phyloP scores from a whole-genome alignment of 2,329 filamentous ascomycete species.

The Metarhizium anisopliae region DNA sequence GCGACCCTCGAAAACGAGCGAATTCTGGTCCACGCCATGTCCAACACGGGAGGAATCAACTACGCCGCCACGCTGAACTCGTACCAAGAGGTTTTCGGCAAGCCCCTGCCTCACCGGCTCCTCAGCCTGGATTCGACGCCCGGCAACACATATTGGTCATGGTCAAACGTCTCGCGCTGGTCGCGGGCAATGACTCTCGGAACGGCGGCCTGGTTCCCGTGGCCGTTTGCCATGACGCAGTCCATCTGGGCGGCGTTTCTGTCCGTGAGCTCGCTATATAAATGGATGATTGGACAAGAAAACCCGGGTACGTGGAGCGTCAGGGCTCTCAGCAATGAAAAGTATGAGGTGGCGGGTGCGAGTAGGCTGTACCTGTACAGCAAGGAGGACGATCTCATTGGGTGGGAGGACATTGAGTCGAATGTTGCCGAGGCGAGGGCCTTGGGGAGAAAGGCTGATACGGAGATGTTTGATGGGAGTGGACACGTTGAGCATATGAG shows the following conservation, averaged over 20 bases:
- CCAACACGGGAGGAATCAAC: constrained; percentile 49
- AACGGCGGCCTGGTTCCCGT: constrained; percentile 35
- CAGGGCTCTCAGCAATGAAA: constrained; percentile 26
- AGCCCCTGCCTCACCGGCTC: constrained; percentile 37
- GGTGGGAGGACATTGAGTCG: constrained; percentile 44
- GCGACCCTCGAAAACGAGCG: constrained; percentile 14
- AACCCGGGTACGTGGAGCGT: constrained; percentile 31
- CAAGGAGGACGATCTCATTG: constrained; percentile 47
- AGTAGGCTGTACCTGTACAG: constrained; percentile 50
- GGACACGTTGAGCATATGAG: constrained; percentile 54
- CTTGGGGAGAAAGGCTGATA: constrained; percentile 39
- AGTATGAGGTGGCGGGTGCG: constrained; percentile 24
- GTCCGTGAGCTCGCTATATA: constrained; percentile 23
- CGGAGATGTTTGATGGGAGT: constrained; percentile 47
- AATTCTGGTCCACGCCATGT: constrained; percentile 45
- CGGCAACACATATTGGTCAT: constrained; percentile 32
- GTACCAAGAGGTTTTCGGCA: constrained; percentile 28
- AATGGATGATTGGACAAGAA: constrained; percentile 28
- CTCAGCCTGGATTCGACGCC: constrained; percentile 45
- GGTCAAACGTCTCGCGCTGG: constrained; percentile 38
- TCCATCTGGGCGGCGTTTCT: constrained; percentile 36
- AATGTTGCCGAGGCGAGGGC: constrained; percentile 38
- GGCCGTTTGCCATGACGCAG: constrained; percentile 40
- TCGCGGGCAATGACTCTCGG: constrained; percentile 44
- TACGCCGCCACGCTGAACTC: constrained; percentile 39